phyloP scores from a whole-genome alignment of 1,284 basidiomycete genomes.

The Papiliotrema flavescens region DNA sequence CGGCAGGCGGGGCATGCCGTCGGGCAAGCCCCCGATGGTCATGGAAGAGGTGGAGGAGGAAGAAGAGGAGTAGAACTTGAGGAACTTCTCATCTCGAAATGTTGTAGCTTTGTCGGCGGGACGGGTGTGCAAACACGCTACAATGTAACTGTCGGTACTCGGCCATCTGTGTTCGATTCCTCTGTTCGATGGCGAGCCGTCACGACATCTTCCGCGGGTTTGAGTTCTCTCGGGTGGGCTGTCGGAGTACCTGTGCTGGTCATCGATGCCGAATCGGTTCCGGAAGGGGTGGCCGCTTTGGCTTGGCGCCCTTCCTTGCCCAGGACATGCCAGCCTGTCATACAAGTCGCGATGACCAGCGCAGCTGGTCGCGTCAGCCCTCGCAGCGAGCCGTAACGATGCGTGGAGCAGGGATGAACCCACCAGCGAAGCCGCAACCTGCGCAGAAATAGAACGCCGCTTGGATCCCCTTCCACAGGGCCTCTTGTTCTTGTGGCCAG shows the following conservation, averaged over 20 bases:
- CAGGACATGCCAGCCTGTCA: slow-evolving; percentile 1
- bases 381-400: no score
- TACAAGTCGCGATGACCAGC: not conserved
- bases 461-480: slow-evolving; percentile 3
- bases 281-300: no score
- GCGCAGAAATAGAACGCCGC: slow-evolving; percentile 3
- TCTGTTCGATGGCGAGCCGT: no score
- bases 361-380: not conserved
- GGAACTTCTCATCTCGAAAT: not conserved
- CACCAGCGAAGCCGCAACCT: slow-evolving; percentile 2
- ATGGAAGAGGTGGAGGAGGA: slow-evolving; percentile 27
- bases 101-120: not conserved
- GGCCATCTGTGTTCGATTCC: no score
- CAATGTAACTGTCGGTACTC: no score
- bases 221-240: no score
- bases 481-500: not conserved
- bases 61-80: slow-evolving; percentile 3
- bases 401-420: not conserved
- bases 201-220: no score
- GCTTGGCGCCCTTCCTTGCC: not conserved
- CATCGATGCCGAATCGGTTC: no score
- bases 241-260: no score
- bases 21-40: slow-evolving; percentile 19
- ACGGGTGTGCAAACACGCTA: no score
- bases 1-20: slow-evolving; percentile 10